Conservation (phyloP, 345 rosid genomes). For the Pistacia integerrima region DNA sequence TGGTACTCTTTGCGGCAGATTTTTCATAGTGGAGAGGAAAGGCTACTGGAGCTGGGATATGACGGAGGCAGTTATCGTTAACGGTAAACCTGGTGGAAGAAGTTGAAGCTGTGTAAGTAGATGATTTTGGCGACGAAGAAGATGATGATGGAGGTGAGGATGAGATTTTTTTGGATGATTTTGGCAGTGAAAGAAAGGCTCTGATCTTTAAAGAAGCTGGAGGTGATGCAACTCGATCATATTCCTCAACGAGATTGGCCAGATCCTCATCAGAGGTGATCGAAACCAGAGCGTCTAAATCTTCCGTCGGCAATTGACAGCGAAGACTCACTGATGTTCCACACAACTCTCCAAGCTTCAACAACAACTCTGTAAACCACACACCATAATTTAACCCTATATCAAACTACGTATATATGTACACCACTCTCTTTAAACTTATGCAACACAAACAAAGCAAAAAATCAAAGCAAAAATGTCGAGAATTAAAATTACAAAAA, state of each 20-base stretch:
- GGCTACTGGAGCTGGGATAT: conserved; percentile 23
- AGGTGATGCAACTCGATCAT: conserved; percentile 54
- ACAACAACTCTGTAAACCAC: conserved; percentile 60
- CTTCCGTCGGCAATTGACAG: conserved; percentile 88
- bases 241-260: conserved; percentile 83
- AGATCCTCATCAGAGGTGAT: conserved; percentile 87
- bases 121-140: conserved; percentile 45
- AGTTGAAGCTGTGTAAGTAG: conserved; percentile 18
- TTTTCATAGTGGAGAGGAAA: conserved; percentile 29
- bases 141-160: conserved; percentile 38
- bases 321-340: conserved; percentile 59
- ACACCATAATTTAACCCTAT: conserved; percentile 31
- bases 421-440: neutral
- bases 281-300: conserved; percentile 82
- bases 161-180: conserved; percentile 36
- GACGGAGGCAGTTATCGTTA: conserved; percentile 20
- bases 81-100: conserved; percentile 35
- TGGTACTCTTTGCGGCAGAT: conserved; percentile 34
- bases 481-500: too few species aligned
- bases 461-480: neutral
- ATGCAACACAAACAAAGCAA: neutral
- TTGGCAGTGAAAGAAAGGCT: conserved; percentile 69
- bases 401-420: neutral
- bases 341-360: conserved; percentile 72
- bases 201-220: conserved; percentile 65